Base-by-base conservation (phyloP, 805 yeast species). In the Kluyveromyces starmeri region DNA sequence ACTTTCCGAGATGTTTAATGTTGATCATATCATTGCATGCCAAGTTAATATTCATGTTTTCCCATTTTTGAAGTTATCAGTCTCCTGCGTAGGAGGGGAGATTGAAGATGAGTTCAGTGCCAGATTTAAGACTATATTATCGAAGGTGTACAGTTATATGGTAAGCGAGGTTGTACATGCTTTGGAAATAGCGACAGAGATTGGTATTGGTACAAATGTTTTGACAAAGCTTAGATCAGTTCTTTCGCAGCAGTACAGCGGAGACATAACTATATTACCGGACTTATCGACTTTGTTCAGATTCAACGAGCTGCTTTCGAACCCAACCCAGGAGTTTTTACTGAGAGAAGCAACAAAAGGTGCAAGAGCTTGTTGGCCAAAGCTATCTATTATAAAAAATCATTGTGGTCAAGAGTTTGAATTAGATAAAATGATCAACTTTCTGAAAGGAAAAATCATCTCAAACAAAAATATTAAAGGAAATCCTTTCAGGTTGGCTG, bases 1-100 rank as follows among this genome's bases (percentile, higher is more conserved):
- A 45, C 65, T 92, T 15, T 80, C 94, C 14, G 98, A 92, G 53
- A 86, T 92, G 95, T 92, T 92, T 57, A 89, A 92, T 51, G 96
- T 92, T 20, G 95, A 92, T 54, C 96, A 92, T 56, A 88, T 92
- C 42, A 86, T 92, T 46, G 98, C 96, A 0, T 89, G 95, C 29
- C 99, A 92, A 55, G 98, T 92, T 1, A 92, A 92, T 51, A 94
- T 96, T 0, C 98, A 92, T 54, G 94, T 92, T 11, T 83, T 83
- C 2, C 98, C 98, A 0, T 70, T 89, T 33, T 65, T 92, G 46
- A 77, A 76, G 44, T 40, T 77, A 35, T 75, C 86, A 0, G 68
- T 78, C 4, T 73, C 78, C 14, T 72, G 75, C 52, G 76, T 75
- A 14, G 86, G 85, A 9, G 83, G 83, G 6, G 78, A 72, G 42